Percentiles rank a stretch among this genome's conserved stretches.
Evolutionary conservation across 768 basidiomycete genomes (phyloP).

Genomic region (Hemileccinum rubropunctum): DNA sequence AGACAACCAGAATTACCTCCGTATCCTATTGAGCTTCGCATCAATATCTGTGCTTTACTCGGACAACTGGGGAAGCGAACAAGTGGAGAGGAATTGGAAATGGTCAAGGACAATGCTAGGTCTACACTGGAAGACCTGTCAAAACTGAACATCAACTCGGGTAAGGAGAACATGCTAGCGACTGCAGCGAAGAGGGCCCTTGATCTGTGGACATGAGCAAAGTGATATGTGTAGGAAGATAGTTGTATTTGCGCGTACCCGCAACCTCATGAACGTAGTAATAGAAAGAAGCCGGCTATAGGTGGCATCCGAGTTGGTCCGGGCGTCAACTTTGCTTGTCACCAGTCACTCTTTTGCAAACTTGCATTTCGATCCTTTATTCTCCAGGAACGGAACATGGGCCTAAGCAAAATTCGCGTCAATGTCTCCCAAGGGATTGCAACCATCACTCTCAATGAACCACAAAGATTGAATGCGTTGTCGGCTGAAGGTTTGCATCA

Average conservation of each 20-base stretch:
- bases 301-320: too few relatives aligned
- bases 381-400: conserved; percentile 18
- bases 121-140: conserved; percentile 52
- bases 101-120: conserved; percentile 48
- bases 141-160: conserved; percentile 31
- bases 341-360: too few relatives aligned
- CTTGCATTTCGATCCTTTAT: background rate
- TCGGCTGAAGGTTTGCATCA: conserved; percentile 44
- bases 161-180: conserved; percentile 35
- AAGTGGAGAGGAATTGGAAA: conserved; percentile 44
- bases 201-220: conserved; percentile 36
- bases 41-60: conserved; percentile 73
- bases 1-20: conserved; percentile 33
- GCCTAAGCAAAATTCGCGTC: conserved; percentile 41
- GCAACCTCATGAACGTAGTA: background rate
- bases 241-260: background rate
- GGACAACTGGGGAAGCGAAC: conserved; percentile 58
- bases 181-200: conserved; percentile 41
- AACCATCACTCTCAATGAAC: conserved; percentile 65
- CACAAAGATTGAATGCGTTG: conserved; percentile 58
- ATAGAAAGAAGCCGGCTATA: conserved; percentile 3
- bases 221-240: background rate
- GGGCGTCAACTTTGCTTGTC: too few relatives aligned
- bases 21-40: conserved; percentile 73
- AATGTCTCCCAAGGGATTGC: conserved; percentile 57